phyloP scores from a whole-genome alignment of 371 early-diverging fungal genomes.

The Basidiobolus heterosporus region DNA sequence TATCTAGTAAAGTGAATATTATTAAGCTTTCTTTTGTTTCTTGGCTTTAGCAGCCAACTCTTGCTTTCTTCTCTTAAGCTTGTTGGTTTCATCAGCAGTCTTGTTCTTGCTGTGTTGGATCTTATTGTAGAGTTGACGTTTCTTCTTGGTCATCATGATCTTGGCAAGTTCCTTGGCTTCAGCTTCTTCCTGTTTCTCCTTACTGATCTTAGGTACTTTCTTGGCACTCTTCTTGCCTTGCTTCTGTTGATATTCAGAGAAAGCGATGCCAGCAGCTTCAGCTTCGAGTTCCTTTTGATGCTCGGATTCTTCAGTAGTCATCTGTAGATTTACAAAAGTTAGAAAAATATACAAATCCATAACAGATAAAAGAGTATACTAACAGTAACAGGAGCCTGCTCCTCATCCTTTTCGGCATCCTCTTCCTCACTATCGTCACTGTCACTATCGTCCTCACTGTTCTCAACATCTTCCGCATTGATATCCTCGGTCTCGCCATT shows the following conservation, averaged over 20 bases:
- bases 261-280: slow-evolving; percentile 57
- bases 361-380: slow-evolving; percentile 11
- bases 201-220: slow-evolving; percentile 13
- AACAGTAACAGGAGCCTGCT: slow-evolving; percentile 10
- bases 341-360: neutral
- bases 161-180: slow-evolving; percentile 74
- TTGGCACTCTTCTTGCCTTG: slow-evolving; percentile 17
- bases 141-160: slow-evolving; percentile 88
- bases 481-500: slow-evolving; percentile 25
- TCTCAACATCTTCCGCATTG: slow-evolving; percentile 16
- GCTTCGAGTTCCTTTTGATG: slow-evolving; percentile 51
- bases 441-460: slow-evolving; percentile 19
- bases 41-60: too few relatives aligned
- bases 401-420: slow-evolving; percentile 15
- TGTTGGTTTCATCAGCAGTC: too few relatives aligned
- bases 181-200: slow-evolving; percentile 45
- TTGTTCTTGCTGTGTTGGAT: too few relatives aligned
- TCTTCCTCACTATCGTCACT: slow-evolving; percentile 17
- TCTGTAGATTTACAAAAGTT: neutral
- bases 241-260: slow-evolving; percentile 43
- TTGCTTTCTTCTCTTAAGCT: too few relatives aligned
- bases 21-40: too few relatives aligned
- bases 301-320: slow-evolving; percentile 19
- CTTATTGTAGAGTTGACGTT: slow-evolving; percentile 50
- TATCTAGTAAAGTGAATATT: too few relatives aligned